phyloP scores from a whole-genome alignment of 1,284 basidiomycete species.

The Sanguinoderma infundibulare region DNA sequence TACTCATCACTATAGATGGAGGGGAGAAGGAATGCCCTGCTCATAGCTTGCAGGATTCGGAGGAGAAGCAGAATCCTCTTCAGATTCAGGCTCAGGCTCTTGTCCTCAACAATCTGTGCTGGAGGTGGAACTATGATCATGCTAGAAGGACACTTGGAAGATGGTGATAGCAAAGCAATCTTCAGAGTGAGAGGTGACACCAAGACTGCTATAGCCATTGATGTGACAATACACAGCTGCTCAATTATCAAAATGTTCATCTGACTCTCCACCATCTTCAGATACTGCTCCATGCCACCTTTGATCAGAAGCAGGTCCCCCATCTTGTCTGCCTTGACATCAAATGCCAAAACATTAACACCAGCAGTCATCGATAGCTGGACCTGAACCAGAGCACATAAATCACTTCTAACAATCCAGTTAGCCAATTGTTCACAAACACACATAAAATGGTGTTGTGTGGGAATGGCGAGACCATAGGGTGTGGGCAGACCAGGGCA shows the following conservation, averaged over 20 bases:
- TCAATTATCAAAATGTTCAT: slow-evolving; percentile 14
- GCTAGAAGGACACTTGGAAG: slow-evolving; percentile 21
- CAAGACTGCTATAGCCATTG: slow-evolving; percentile 7
- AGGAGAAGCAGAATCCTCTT: neutral
- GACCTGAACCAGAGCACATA: slow-evolving; percentile 41
- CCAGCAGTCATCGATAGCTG: slow-evolving; percentile 47
- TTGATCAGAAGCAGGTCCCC: slow-evolving; percentile 62
- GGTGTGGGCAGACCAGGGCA: slow-evolving; percentile 38
- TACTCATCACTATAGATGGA: neutral
- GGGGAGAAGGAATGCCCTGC: neutral
- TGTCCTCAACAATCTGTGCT: slow-evolving; percentile 13
- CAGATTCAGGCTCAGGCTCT: slow-evolving; percentile 6
- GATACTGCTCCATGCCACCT: slow-evolving; percentile 68
- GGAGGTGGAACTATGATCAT: slow-evolving; percentile 18
- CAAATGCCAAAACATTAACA: slow-evolving; percentile 67
- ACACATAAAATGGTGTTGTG: slow-evolving; percentile 74
- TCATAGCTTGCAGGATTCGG: slow-evolving; percentile 11
- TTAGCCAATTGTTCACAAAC: slow-evolving; percentile 80
- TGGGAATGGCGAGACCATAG: slow-evolving; percentile 55
- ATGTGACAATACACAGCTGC: slow-evolving; percentile 10
- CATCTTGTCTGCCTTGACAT: slow-evolving; percentile 61
- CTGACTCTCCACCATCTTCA: slow-evolving; percentile 58
- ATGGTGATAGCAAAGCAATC: slow-evolving; percentile 17
- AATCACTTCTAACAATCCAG: slow-evolving; percentile 80
- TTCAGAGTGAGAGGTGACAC: slow-evolving; percentile 19